These are phyloP conservation scores for Coniochaeta hoffmannii DNA, from an alignment of 2,329 filamentous ascomycete genomes.

Conservation along the genomic window DNA sequence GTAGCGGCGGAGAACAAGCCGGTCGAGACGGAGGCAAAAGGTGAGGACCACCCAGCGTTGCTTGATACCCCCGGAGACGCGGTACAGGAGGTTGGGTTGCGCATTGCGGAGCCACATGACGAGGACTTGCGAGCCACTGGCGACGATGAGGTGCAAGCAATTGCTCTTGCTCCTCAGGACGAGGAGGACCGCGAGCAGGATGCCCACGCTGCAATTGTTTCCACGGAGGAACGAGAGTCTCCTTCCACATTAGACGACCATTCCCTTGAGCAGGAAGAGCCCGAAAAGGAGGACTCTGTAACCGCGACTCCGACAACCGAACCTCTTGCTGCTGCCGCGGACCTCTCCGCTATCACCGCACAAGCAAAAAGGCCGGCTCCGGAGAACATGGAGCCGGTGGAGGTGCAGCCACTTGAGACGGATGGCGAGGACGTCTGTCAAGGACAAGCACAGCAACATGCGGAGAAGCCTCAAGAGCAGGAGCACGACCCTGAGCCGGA, in stretches of 20 bases:
- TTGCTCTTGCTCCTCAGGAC: not conserved
- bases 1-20: not conserved
- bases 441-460: not conserved
- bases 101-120: constrained; percentile 16
- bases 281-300: not conserved
- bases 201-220: not conserved
- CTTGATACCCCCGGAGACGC: constrained; percentile 18
- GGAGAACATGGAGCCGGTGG: not conserved
- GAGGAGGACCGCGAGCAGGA: not conserved
- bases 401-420: not conserved
- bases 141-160: constrained; percentile 4
- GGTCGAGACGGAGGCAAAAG: constrained; percentile 15
- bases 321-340: not conserved
- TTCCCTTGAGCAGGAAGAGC: not conserved
- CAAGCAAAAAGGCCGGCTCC: not conserved
- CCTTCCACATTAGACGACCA: not conserved
- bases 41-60: constrained; percentile 22
- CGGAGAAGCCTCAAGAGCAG: not conserved
- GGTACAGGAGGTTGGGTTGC: constrained; percentile 15
- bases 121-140: constrained; percentile 11
- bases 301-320: not conserved
- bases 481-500: not conserved
- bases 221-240: not conserved
- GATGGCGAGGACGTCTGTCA: not conserved
- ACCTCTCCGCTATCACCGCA: not conserved